These are phyloP conservation scores for Fusarium brachygibbosum DNA, from an alignment of 2,329 filamentous ascomycete genomes.

Conservation along the genomic window DNA sequence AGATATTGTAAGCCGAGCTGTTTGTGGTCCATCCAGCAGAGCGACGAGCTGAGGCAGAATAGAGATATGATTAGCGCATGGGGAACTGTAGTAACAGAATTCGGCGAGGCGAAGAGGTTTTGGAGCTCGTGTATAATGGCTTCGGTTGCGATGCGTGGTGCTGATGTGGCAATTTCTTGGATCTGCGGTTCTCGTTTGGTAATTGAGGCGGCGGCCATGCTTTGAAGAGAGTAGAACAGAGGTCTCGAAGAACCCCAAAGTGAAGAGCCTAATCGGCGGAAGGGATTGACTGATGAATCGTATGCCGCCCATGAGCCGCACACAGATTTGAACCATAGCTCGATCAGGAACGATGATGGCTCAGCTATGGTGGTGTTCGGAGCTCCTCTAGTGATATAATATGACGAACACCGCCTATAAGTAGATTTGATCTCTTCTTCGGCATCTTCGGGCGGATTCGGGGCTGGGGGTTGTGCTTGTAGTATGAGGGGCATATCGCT, in stretches of 20 bases:
- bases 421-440: neutral
- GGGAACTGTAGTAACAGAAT: conserved; percentile 26
- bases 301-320: conserved; percentile 44
- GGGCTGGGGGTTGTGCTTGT: neutral
- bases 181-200: conserved; percentile 25
- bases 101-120: conserved; percentile 28
- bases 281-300: conserved; percentile 38
- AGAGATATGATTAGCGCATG: conserved; percentile 37
- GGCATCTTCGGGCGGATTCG: conserved; percentile 1
- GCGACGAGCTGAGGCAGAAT: conserved; percentile 40
- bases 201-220: conserved; percentile 41
- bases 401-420: neutral
- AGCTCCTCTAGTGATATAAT: neutral
- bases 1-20: conserved; percentile 42
- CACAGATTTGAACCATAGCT: conserved; percentile 44
- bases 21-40: conserved; percentile 41
- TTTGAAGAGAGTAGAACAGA: conserved; percentile 42
- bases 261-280: conserved; percentile 31
- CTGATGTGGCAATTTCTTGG: conserved; percentile 33
- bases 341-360: conserved; percentile 33
- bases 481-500: conserved; percentile 7
- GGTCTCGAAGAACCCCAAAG: conserved; percentile 31
- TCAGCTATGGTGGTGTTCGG: conserved; percentile 32
- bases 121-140: conserved; percentile 38
- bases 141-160: conserved; percentile 36